Percentiles rank a stretch among this genome's conserved stretches.
Conservation (phyloP, 2,329 filamentous ascomycete genomes). For the Sporothrix pallida region DNA sequence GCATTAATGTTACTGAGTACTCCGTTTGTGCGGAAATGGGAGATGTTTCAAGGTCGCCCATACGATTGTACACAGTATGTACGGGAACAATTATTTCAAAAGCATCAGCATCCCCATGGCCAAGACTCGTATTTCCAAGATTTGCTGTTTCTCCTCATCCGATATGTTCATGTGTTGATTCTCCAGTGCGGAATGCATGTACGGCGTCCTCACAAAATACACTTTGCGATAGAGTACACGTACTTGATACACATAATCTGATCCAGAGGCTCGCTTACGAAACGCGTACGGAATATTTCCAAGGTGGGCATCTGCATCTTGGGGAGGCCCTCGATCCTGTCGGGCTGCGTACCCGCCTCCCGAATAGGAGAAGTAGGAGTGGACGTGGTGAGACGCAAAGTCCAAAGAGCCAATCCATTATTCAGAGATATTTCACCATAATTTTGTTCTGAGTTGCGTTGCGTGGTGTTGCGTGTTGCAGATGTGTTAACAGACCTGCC, state of each 20-base stretch:
- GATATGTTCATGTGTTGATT: not conserved
- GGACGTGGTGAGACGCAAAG: no score
- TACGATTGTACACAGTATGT: not conserved
- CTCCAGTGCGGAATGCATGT: not conserved
- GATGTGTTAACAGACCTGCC: constrained; percentile 32
- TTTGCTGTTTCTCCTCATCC: not conserved
- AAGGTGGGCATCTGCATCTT: not conserved
- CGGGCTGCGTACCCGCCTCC: not conserved
- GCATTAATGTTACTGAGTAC: not conserved
- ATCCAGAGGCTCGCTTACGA: not conserved
- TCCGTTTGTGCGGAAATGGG: not conserved
- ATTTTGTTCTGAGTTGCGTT: not conserved
- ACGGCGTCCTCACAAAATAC: no score
- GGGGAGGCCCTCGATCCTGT: not conserved
- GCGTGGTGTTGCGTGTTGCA: not conserved
- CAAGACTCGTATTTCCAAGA: not conserved
- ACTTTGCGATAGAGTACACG: no score
- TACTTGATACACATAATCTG: no score
- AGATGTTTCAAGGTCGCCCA: not conserved
- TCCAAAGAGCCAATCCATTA: constrained; percentile 24
- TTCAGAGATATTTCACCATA: constrained; percentile 15
- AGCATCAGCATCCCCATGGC: not conserved
- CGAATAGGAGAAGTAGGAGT: not conserved
- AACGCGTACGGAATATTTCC: not conserved
- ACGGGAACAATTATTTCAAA: not conserved